phyloP scores from a whole-genome alignment of 2,329 filamentous ascomycete genomes.

The Aspergillus aculeatinus region DNA sequence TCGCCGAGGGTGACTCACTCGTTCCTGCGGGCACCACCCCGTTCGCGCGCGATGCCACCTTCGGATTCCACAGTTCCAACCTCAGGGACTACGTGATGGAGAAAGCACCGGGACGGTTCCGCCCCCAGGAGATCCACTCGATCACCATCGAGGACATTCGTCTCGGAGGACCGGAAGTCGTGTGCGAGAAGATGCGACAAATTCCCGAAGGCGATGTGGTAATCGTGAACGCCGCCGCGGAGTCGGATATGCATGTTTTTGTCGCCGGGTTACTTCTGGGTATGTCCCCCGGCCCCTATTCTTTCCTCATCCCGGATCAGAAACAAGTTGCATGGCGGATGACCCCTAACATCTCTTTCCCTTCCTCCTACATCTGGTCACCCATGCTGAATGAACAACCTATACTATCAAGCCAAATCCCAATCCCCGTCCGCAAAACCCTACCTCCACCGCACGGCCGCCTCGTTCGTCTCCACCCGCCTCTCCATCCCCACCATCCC shows the following conservation, averaged over 20 bases:
- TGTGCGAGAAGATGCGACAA: slow-evolving; percentile 43
- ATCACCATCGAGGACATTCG: slow-evolving; percentile 53
- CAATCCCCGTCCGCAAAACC: slow-evolving; percentile 26
- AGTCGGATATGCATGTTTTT: slow-evolving; percentile 58
- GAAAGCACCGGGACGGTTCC: slow-evolving; percentile 50
- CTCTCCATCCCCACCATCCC: slow-evolving; percentile 55
- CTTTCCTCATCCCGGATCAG: neutral
- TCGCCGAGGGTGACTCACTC: slow-evolving; percentile 49
- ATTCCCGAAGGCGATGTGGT: slow-evolving; percentile 45
- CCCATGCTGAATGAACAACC: too few species aligned
- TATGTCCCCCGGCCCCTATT: slow-evolving; percentile 10
- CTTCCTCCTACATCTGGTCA: neutral
- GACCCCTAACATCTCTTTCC: too few species aligned
- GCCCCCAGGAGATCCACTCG: slow-evolving; percentile 41
- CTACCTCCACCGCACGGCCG: slow-evolving; percentile 49
- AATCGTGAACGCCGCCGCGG: slow-evolving; percentile 54
- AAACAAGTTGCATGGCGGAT: too few species aligned
- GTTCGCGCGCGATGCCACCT: slow-evolving; percentile 58
- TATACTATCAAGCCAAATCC: neutral
- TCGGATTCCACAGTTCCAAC: slow-evolving; percentile 58
- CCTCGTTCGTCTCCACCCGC: slow-evolving; percentile 51
- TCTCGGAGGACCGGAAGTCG: slow-evolving; percentile 43
- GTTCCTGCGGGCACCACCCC: slow-evolving; percentile 56
- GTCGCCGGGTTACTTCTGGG: slow-evolving; percentile 49
- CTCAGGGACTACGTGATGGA: slow-evolving; percentile 55